Evolutionary conservation across 129 eudicot species (phyloP).

Genomic region (Centaurea solstitialis): DNA sequence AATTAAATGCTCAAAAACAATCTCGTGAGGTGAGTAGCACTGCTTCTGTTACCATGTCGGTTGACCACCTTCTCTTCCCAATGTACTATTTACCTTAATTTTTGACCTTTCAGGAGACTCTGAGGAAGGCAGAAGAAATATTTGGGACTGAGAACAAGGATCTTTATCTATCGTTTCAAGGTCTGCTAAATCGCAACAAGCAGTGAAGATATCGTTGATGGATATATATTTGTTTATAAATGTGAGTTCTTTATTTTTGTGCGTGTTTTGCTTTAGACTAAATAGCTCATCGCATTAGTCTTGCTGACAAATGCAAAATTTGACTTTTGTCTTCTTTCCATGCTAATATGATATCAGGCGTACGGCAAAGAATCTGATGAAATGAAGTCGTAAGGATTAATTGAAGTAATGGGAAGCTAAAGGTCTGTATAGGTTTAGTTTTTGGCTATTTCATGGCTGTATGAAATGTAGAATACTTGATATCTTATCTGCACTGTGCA

Average conservation of each 20-base stretch:
- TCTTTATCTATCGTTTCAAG: conserved; percentile 85
- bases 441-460: conserved; percentile 28
- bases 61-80: neutral
- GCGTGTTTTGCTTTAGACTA: conserved; percentile 4
- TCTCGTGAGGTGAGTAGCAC: conserved; percentile 79
- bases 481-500: neutral
- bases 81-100: neutral
- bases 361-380: conserved; percentile 17
- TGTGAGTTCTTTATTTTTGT: conserved; percentile 9
- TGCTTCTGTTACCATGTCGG: conserved; percentile 4
- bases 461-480: conserved; percentile 26
- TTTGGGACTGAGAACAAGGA: conserved; percentile 88
- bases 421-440: conserved; percentile 31
- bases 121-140: conserved; percentile 95
- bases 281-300: neutral
- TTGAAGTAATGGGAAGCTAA: conserved; percentile 20
- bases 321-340: conserved; percentile 13
- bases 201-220: conserved; percentile 34
- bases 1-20: conserved; percentile 88
- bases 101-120: conserved; percentile 66
- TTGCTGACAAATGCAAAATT: conserved; percentile 9
- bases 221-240: conserved; percentile 15
- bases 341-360: conserved; percentile 26
- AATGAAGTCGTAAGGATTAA: conserved; percentile 8
- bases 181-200: conserved; percentile 74